phyloP scores from a whole-genome alignment of 805 yeast genomes.

The Yamadazyma akitaensis region DNA sequence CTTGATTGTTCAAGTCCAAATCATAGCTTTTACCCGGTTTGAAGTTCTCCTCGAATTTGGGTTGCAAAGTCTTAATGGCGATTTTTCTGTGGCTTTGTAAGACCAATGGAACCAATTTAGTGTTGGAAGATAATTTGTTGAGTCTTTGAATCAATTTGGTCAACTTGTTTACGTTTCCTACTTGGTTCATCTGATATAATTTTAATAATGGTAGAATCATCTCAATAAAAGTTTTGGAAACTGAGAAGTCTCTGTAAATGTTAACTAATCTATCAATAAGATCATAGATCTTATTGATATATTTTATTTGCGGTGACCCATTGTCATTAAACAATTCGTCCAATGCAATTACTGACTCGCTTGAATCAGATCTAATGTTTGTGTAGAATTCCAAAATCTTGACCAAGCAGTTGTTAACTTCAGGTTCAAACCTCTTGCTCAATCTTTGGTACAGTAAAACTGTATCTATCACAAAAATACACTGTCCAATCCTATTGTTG shows the following conservation, averaged over 20 bases:
- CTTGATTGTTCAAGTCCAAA: conserved; percentile 66
- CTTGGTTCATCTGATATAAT: conserved; percentile 17
- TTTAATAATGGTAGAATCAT: conserved; percentile 16
- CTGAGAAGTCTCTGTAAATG: conserved; percentile 61
- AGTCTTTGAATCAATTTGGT: conserved; percentile 48
- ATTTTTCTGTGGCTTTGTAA: conserved; percentile 82
- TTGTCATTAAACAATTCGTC: conserved; percentile 17
- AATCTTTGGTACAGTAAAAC: conserved; percentile 71
- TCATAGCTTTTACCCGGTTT: conserved; percentile 94
- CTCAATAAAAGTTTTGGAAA: conserved; percentile 55
- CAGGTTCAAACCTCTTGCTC: conserved; percentile 82
- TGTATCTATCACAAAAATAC: conserved; percentile 63
- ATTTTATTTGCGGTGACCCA: conserved; percentile 20
- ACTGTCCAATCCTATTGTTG: conserved; percentile 45
- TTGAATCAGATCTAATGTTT: neutral
- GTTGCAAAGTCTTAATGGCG: conserved; percentile 80
- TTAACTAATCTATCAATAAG: conserved; percentile 29
- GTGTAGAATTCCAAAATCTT: conserved; percentile 36
- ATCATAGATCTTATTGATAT: conserved; percentile 31
- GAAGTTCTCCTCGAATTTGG: conserved; percentile 92
- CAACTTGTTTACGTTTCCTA: conserved; percentile 26
- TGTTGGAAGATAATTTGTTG: conserved; percentile 40
- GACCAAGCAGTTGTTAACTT: conserved; percentile 38
- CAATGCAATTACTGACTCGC: conserved; percentile 6
- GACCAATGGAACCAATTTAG: conserved; percentile 55